Evolutionary conservation across 805 yeast species (phyloP).

Genomic region (Sporopachydermia quercuum): DNA sequence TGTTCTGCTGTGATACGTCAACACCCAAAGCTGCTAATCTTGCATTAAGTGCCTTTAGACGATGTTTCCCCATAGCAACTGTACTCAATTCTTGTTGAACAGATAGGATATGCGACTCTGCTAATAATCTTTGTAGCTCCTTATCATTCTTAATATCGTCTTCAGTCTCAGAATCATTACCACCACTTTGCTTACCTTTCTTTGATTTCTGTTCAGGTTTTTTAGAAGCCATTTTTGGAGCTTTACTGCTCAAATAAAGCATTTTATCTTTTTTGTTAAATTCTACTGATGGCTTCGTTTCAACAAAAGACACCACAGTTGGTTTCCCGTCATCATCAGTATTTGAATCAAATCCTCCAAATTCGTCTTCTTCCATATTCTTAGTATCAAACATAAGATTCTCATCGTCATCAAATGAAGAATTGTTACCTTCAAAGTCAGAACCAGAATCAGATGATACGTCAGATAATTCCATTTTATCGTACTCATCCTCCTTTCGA

Average conservation of each 20-base stretch:
- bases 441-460: no score
- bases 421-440: no score
- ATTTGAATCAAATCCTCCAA: no score
- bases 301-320: neutral
- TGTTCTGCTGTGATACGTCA: conserved; percentile 32
- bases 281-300: neutral
- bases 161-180: conserved; percentile 18
- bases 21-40: conserved; percentile 19
- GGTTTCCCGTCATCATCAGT: no score
- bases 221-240: conserved; percentile 2
- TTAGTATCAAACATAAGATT: no score
- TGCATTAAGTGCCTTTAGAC: conserved; percentile 21
- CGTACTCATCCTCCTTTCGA: conserved; percentile 5
- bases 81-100: conserved; percentile 10
- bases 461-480: no score
- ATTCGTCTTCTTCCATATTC: no score
- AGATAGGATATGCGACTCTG: conserved; percentile 49
- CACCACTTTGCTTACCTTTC: conserved; percentile 8
- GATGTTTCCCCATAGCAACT: conserved; percentile 21
- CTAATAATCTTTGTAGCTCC: conserved; percentile 48
- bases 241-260: neutral
- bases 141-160: conserved; percentile 50
- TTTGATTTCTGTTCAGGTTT: conserved; percentile 2
- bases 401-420: no score
- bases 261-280: neutral